Conservation (phyloP, 306 rosid species). For the Erythrophleum fordii region DNA sequence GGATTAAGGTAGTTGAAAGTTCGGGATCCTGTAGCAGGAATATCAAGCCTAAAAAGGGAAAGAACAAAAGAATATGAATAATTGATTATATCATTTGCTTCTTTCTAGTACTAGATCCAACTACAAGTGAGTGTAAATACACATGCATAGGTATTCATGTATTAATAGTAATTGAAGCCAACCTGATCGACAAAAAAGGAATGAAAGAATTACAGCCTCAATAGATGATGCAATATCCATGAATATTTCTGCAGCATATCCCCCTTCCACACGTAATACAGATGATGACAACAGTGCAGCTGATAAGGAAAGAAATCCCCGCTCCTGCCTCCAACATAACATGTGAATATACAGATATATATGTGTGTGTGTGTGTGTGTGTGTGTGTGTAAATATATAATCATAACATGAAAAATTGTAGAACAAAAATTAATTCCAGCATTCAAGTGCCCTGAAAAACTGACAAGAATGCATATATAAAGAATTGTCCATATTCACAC, state of each 20-base stretch:
- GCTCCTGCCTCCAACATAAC: slow-evolving; percentile 66
- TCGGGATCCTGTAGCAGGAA: slow-evolving; percentile 88
- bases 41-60: slow-evolving; percentile 69
- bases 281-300: slow-evolving; percentile 89
- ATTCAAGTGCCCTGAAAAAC: slow-evolving; percentile 26
- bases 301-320: slow-evolving; percentile 93
- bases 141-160: background rate
- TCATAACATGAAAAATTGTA: background rate
- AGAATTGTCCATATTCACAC: slow-evolving; percentile 2
- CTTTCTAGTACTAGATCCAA: slow-evolving; percentile 35
- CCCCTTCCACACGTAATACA: slow-evolving; percentile 63
- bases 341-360: slow-evolving; percentile 22
- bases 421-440: slow-evolving; percentile 24
- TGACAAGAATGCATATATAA: background rate
- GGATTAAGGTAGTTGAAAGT: slow-evolving; percentile 74
- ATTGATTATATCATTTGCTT: slow-evolving; percentile 20
- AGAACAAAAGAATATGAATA: slow-evolving; percentile 37
- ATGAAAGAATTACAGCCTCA: slow-evolving; percentile 83
- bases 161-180: slow-evolving; percentile 27
- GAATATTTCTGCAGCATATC: slow-evolving; percentile 64
- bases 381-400: background rate
- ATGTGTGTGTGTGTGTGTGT: too few relatives aligned
- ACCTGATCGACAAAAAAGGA: slow-evolving; percentile 95
- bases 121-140: slow-evolving; percentile 17
- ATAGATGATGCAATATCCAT: slow-evolving; percentile 82